Evolutionary conservation across 2,329 filamentous ascomycete genomes (phyloP), one percentile per base, ranked within the genome.

Genomic region (Aspergillus viridinutans): DNA sequence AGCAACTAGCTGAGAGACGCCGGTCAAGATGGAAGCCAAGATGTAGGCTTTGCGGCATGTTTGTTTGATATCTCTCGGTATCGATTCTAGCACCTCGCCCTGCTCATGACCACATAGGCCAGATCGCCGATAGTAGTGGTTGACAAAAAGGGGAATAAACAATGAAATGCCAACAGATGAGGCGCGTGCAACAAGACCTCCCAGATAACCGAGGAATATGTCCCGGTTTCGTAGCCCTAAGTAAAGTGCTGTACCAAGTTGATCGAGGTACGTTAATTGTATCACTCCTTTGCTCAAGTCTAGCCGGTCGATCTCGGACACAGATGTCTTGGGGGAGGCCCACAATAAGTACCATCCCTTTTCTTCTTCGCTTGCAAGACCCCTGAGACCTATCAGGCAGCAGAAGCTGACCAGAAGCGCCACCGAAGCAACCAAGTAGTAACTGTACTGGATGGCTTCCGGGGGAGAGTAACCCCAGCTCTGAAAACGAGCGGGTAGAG

Each of bases 101-200:
- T 67, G 65, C 32, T 75, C 68, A 17, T 73, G 76, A 29, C 85
- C 82, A 76, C 94, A 97, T 63, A 90, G 88, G 2, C 91, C 92
- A 53, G 88, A 88, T 50, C 80, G 79, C 61, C 93, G 89, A 74
- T 93, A 97, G 73, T 90, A 96, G 25, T 90, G 87, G 71, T 97
- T 97, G 66, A 97, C 86, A 69, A 90, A 95, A 1, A 99, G 83
- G 0, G 94, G 94, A 54, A 99, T 89, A 76, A 97, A 99, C 5
- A 97, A 83, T 0, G 91, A 95, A 62, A 99, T 96, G 53, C 90
- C 93, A 4, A 99, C 94, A 0, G 92, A 96, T 0, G 92, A 97
- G 7, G 94, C 92, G 55, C 94, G 86, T 9, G 92, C 93, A 2
- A 99, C 93, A 67, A 97, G 97, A 1, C 94, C 94, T 60, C 93